phyloP scores from a whole-genome alignment of 108 stramenopile genomes.

The Nitzschia putrida region DNA sequence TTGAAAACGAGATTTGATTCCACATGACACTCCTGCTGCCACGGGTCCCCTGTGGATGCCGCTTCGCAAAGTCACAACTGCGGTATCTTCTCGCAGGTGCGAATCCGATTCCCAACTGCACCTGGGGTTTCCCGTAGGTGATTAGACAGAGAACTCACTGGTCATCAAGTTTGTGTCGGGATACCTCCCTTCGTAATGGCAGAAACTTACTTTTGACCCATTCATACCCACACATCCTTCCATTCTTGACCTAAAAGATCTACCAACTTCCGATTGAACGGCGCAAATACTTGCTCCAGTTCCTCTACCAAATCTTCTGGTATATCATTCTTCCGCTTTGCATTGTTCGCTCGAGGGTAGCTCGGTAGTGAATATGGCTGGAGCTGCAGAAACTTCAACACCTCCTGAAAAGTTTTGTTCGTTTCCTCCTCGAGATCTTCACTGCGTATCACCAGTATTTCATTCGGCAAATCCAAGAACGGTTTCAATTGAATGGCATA shows the following conservation, averaged over 20 bases:
- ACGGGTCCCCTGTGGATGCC: no score
- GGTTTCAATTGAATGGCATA: slow-evolving; percentile 87
- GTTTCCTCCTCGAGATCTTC: slow-evolving; percentile 63
- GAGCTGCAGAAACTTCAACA: slow-evolving; percentile 29
- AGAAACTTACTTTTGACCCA: no score
- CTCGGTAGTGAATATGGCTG: background rate
- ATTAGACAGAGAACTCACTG: no score
- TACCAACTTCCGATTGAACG: slow-evolving; percentile 36
- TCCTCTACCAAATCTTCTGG: background rate
- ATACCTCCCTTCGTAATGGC: no score
- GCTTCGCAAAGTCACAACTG: no score
- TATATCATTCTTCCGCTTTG: slow-evolving; percentile 1
- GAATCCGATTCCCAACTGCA: no score
- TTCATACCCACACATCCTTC: slow-evolving; percentile 23
- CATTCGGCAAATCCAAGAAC: slow-evolving; percentile 51
- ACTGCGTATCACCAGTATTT: slow-evolving; percentile 66
- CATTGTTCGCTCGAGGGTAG: slow-evolving; percentile 10
- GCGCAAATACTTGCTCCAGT: slow-evolving; percentile 27
- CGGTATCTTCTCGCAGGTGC: no score
- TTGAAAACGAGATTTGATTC: no score
- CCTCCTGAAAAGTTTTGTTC: slow-evolving; percentile 20
- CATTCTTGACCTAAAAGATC: slow-evolving; percentile 35
- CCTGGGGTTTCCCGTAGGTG: no score
- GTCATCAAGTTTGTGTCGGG: no score
- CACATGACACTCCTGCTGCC: no score